Percentiles rank a stretch among this genome's conserved stretches.
phyloP scores from a whole-genome alignment of 2,329 filamentous ascomycete species.

The Acarospora socialis region DNA sequence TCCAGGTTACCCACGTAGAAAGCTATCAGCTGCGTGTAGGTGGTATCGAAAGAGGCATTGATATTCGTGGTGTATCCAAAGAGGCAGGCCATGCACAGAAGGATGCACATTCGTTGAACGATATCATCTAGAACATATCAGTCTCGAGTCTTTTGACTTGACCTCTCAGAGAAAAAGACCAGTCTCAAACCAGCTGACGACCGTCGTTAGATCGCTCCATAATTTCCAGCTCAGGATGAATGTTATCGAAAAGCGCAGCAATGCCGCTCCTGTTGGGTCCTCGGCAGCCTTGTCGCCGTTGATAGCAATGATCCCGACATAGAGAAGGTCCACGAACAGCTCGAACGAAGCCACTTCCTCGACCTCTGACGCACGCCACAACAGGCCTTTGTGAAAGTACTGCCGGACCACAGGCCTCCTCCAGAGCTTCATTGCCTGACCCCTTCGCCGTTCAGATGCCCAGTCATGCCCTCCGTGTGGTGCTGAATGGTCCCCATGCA shows the following conservation, averaged over 20 bases:
- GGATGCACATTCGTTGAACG: conserved; percentile 41
- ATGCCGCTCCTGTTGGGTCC: conserved; percentile 37
- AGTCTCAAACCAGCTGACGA: conserved; percentile 48
- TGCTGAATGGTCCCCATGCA: conserved; percentile 15
- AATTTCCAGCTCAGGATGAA: conserved; percentile 52
- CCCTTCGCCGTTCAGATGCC: conserved; percentile 25
- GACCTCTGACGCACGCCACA: conserved; percentile 45
- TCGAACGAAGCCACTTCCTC: conserved; percentile 51
- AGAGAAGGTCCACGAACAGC: conserved; percentile 50
- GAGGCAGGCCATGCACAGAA: conserved; percentile 47
- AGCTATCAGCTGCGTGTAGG: conserved; percentile 43
- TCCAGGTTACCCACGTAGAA: conserved; percentile 44
- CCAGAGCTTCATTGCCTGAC: conserved; percentile 39
- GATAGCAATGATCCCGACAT: conserved; percentile 50
- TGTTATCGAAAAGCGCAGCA: conserved; percentile 46
- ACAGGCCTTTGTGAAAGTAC: conserved; percentile 50
- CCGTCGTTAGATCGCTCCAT: conserved; percentile 44
- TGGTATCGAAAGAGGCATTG: conserved; percentile 40
- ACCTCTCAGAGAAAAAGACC: neutral
- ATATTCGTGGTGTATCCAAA: conserved; percentile 52
- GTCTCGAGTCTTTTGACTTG: conserved; percentile 5
- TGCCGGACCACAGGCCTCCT: conserved; percentile 47
- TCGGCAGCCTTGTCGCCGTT: conserved; percentile 48
- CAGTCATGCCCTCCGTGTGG: conserved; percentile 24
- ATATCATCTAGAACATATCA: conserved; percentile 35